Percentiles rank a stretch among this genome's conserved stretches.
These are phyloP conservation scores for Parastagonospora avenae DNA, from an alignment of 2,329 filamentous ascomycete genomes.

Conservation along the genomic window DNA sequence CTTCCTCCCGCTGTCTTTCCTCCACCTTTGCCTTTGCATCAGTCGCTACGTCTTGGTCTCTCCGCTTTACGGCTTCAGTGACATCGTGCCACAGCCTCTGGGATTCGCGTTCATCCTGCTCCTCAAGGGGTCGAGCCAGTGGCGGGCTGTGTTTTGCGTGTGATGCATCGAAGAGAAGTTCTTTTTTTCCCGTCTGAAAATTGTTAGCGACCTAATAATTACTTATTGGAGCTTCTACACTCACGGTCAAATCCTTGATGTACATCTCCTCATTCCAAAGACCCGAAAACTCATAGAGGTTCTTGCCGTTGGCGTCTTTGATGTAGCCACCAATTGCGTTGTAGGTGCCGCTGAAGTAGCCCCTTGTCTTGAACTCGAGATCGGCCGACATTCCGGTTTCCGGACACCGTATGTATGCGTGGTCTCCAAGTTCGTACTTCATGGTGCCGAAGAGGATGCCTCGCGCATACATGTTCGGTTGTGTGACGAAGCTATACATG, in stretches of 20 bases:
- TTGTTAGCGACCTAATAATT: conserved; percentile 2
- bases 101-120: conserved; percentile 90
- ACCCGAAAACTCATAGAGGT: conserved; percentile 86
- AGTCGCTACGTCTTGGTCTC: conserved; percentile 87
- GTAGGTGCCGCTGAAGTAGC: conserved; percentile 94
- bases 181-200: conserved; percentile 81
- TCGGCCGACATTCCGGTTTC: conserved; percentile 86
- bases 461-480: conserved; percentile 98
- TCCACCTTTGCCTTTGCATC: conserved; percentile 97
- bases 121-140: conserved; percentile 73
- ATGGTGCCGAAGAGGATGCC: conserved; percentile 98
- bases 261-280: conserved; percentile 95
- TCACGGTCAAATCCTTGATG: conserved; percentile 79
- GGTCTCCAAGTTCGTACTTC: conserved; percentile 98
- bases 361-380: conserved; percentile 98
- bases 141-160: conserved; percentile 78
- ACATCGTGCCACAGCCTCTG: conserved; percentile 86
- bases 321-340: conserved; percentile 93
- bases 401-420: conserved; percentile 89
- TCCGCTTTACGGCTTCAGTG: conserved; percentile 77
- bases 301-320: conserved; percentile 83
- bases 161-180: conserved; percentile 86
- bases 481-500: conserved; percentile 77
- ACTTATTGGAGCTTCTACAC: conserved; percentile 29
- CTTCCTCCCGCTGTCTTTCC: conserved; percentile 87